Evolutionary conservation across 441 rosid genomes (phyloP).

Genomic region (Aleurites moluccanus): DNA sequence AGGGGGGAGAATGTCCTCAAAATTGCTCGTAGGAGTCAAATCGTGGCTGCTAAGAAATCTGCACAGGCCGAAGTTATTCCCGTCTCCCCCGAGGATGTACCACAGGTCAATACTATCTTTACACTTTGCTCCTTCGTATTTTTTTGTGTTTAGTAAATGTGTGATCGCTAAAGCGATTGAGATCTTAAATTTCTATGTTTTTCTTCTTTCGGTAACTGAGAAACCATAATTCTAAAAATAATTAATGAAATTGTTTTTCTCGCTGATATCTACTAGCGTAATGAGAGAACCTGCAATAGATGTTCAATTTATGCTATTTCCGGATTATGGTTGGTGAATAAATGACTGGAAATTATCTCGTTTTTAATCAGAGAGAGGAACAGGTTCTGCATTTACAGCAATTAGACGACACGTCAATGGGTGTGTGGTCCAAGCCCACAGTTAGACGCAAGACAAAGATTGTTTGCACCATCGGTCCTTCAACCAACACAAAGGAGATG

Average conservation of each 20-base stretch:
- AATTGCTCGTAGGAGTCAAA: slow-evolving; percentile 29
- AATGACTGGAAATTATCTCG: not conserved
- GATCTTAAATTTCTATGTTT: not conserved
- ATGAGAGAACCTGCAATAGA: too few species aligned
- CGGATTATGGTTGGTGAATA: not conserved
- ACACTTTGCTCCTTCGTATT: slow-evolving; percentile 5
- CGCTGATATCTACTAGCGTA: not conserved
- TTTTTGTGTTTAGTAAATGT: not conserved
- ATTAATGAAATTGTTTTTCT: not conserved
- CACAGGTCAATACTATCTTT: slow-evolving; percentile 40
- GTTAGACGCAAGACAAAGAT: slow-evolving; percentile 91
- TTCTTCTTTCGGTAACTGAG: not conserved
- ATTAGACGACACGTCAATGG: slow-evolving; percentile 56
- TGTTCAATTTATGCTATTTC: not conserved
- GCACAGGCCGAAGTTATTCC: slow-evolving; percentile 63
- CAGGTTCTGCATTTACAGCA: slow-evolving; percentile 54
- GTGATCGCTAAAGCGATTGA: not conserved
- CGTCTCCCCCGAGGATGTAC: slow-evolving; percentile 71
- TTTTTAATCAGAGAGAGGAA: slow-evolving; percentile 42
- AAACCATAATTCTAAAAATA: not conserved
- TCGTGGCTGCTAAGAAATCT: slow-evolving; percentile 49
- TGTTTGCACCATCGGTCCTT: slow-evolving; percentile 94
- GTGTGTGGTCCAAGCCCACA: slow-evolving; percentile 77
- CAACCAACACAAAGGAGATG: slow-evolving; percentile 62
- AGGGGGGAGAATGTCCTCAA: slow-evolving; percentile 15